Evolutionary conservation across 2,329 filamentous ascomycete genomes (phyloP), one percentile per base, ranked within the genome.

Genomic region (Ophiosphaerella narmari): DNA sequence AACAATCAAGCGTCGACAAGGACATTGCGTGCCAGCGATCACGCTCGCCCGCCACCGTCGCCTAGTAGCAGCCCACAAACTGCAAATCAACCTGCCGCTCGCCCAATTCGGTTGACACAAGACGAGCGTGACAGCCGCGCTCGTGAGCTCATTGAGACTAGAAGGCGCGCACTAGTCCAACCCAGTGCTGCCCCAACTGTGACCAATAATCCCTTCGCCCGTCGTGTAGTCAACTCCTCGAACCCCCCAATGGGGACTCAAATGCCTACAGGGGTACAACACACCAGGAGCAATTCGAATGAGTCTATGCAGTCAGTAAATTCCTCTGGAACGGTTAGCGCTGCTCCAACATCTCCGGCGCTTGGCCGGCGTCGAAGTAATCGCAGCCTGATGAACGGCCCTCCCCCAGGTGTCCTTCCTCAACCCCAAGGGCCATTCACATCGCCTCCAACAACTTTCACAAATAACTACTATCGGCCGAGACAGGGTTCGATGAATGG

Each of bases 201-300:
- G 13, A 65, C 67, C 14, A 73, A 67, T 39, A 74, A 74, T 43
- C 72, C 72, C 1, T 74, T 74, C 42, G 60, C 68, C 7, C 62
- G 70, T 43, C 63, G 68, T 18, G 59, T 60, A 23, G 66, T 54
- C 53, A 63, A 64, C 37, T 41, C 65, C 23, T 49, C 56, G 7
- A 65, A 59, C 6, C 11, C 26, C 34, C 41, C 54, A 13, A 39
- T 57, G 12, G 46, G 59, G 6, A 49, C 54, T 35, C 44, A 54
- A 36, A 51, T 48, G 18, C 49, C 55, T 18, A 49, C 47, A 7
- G 47, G 48, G 23, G 37, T 60, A 5, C 60, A 65, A 23, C 70
- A 71, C 35, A 49, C 62, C 18, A 59, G 68, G 37, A 70, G 58
- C 35, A 68, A 65, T 33, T 73, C 69, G 3, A 71, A 73, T 33